Evolutionary conservation across 2,329 filamentous ascomycete species (phyloP).

Genomic region (Ophiocordyceps robertsii): DNA sequence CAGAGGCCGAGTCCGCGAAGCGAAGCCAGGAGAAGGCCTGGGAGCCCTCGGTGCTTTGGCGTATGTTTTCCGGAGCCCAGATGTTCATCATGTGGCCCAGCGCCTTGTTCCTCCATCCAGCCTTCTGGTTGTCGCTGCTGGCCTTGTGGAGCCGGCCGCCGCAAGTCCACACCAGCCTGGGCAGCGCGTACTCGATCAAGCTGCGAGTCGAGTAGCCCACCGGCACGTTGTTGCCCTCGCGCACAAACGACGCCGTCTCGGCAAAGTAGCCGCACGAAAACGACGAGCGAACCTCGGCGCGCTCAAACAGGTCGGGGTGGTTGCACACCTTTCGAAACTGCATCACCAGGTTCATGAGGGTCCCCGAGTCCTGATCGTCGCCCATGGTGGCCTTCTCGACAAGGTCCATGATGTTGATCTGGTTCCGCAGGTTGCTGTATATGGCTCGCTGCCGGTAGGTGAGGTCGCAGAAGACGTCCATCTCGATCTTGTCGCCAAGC

Average conservation of each 20-base stretch:
- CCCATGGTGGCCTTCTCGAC: constrained; percentile 94
- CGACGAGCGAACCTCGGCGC: constrained; percentile 80
- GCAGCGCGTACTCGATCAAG: constrained; percentile 71
- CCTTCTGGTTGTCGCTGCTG: constrained; percentile 57
- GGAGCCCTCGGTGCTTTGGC: constrained; percentile 43
- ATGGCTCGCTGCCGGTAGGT: constrained; percentile 92
- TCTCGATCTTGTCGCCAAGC: constrained; percentile 94
- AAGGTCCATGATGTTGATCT: constrained; percentile 97
- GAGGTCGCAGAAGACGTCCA: constrained; percentile 90
- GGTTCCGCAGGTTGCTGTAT: constrained; percentile 84
- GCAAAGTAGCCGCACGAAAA: constrained; percentile 78
- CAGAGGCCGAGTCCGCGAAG: constrained; percentile 65
- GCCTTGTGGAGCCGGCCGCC: constrained; percentile 64
- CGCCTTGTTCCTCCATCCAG: constrained; percentile 70
- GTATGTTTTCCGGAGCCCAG: constrained; percentile 70
- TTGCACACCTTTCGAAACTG: constrained; percentile 99
- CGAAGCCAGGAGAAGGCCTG: constrained; percentile 80
- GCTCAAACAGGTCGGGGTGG: constrained; percentile 92
- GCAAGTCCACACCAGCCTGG: constrained; percentile 69
- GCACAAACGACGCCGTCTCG: constrained; percentile 88
- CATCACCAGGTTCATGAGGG: constrained; percentile 98
- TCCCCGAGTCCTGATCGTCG: constrained; percentile 88
- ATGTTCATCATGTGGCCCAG: constrained; percentile 78
- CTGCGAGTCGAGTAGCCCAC: constrained; percentile 83
- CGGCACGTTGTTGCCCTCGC: constrained; percentile 68